These are phyloP conservation scores for Leptographium radiaticola DNA, from an alignment of 2,329 filamentous ascomycete genomes.

Conservation along the genomic window DNA sequence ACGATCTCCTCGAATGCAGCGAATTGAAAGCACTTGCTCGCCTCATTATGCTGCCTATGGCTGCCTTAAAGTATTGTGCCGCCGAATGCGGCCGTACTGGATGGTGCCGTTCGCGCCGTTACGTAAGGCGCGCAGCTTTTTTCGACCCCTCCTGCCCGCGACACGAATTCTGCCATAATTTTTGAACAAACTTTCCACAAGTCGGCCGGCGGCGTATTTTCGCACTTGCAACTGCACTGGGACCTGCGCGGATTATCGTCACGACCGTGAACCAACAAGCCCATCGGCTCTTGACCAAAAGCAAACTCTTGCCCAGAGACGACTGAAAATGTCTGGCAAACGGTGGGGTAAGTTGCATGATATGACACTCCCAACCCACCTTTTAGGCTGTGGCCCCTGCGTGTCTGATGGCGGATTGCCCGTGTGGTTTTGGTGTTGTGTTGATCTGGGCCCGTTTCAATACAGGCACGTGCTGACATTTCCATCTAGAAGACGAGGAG, in stretches of 20 bases:
- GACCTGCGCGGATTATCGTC: too few species aligned
- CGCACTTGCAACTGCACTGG: background rate
- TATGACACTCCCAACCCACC: too few species aligned
- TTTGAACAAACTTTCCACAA: background rate
- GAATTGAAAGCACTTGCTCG: too few species aligned
- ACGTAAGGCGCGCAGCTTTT: background rate
- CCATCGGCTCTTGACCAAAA: too few species aligned
- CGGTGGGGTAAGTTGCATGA: constrained; percentile 25
- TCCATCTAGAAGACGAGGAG: constrained; percentile 19
- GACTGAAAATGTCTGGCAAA: constrained; percentile 21
- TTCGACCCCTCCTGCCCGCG: background rate
- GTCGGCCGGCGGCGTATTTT: background rate
- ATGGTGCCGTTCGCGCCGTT: background rate
- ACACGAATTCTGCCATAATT: background rate
- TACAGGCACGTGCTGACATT: background rate
- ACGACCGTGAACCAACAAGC: too few species aligned
- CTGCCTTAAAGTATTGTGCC: too few species aligned
- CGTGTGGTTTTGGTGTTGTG: background rate
- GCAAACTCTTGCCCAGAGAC: background rate
- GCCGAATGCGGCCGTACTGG: background rate
- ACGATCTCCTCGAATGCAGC: too few species aligned
- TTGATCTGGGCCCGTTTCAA: background rate
- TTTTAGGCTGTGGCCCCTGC: background rate
- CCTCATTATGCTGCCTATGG: too few species aligned
- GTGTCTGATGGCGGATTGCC: background rate